Evolutionary conservation across 192 early-diverging fungal species (phyloP).

Genomic region (Coemansia erecta): DNA sequence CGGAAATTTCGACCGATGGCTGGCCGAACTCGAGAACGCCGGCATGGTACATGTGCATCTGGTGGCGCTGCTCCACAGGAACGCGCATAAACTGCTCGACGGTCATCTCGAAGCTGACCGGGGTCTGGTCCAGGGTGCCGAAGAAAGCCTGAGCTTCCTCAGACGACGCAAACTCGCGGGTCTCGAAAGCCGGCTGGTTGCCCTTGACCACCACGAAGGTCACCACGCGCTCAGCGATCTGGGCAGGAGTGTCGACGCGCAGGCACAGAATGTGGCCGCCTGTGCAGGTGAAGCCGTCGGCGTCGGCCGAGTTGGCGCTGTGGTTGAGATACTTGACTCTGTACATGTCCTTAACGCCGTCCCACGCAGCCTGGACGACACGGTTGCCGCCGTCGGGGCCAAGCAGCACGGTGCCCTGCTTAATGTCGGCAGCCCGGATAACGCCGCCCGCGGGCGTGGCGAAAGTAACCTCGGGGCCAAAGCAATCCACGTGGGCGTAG

Average conservation of each 20-base stretch:
- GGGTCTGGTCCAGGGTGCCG: constrained; percentile 10
- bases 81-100: constrained; percentile 30
- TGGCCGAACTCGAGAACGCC: constrained; percentile 19
- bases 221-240: not conserved
- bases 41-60: constrained; percentile 21
- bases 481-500: constrained; percentile 91
- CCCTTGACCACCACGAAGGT: constrained; percentile 5
- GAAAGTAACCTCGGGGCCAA: constrained; percentile 26
- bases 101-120: constrained; percentile 26
- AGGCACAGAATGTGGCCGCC: constrained; percentile 39
- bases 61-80: constrained; percentile 16
- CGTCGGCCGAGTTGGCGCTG: not conserved
- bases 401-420: constrained; percentile 20
- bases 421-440: constrained; percentile 16
- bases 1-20: constrained; percentile 11
- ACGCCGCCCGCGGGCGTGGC: constrained; percentile 15
- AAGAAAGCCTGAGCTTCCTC: constrained; percentile 21
- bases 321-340: constrained; percentile 5
- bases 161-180: not conserved
- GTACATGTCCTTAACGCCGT: constrained; percentile 31
- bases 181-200: too few relatives aligned
- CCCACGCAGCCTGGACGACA: constrained; percentile 23
- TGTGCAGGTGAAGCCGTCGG: constrained; percentile 35
- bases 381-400: constrained; percentile 33
- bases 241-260: constrained; percentile 28